Evolutionary conservation across 306 rosid species (phyloP).

Genomic region (Heteromeles arbutifolia): DNA sequence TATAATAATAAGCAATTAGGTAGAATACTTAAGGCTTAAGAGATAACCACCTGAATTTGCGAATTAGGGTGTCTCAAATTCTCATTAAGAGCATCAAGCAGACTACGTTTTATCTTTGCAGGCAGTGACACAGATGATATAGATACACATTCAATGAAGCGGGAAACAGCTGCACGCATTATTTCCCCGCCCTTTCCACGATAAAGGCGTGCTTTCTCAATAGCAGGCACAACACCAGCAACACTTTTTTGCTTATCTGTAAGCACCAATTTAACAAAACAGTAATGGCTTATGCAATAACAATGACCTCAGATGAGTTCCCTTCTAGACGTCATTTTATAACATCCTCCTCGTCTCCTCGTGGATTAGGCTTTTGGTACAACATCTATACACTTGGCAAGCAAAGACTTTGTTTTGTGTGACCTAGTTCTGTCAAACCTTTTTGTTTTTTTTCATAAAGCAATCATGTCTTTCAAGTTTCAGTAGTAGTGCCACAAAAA

Average conservation of each 20-base stretch:
- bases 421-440: not conserved
- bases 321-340: not conserved
- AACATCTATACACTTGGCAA: not conserved
- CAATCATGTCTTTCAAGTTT: not conserved
- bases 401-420: not conserved
- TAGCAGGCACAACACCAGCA: constrained; percentile 75
- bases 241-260: constrained; percentile 67
- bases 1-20: not conserved
- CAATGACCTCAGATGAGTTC: not conserved
- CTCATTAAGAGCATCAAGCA: constrained; percentile 79
- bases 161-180: constrained; percentile 94
- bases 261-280: constrained; percentile 13
- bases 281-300: constrained; percentile 14
- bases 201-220: constrained; percentile 88
- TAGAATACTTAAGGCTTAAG: constrained; percentile 6
- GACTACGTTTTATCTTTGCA: constrained; percentile 58
- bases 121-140: constrained; percentile 43
- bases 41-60: constrained; percentile 75
- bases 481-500: not conserved
- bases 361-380: not conserved
- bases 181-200: constrained; percentile 99
- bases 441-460: too few relatives aligned
- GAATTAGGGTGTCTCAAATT: constrained; percentile 95
- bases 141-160: constrained; percentile 77
- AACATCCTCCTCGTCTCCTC: not conserved